Evolutionary conservation across 768 basidiomycete species (phyloP).

Genomic region (Naganishia randhawae): DNA sequence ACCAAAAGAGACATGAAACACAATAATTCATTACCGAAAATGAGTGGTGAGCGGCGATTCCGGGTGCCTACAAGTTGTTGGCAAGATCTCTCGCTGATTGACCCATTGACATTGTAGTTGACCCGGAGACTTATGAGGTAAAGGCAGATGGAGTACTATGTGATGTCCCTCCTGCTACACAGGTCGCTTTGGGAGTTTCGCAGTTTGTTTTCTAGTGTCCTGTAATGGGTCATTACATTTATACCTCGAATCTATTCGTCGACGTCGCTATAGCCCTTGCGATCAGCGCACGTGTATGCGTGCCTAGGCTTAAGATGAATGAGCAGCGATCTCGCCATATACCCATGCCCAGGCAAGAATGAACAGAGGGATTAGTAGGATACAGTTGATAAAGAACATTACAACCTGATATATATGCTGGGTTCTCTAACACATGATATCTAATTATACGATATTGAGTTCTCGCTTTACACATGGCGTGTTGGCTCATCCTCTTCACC

Average conservation of each 20-base stretch:
- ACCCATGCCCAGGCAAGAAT: neutral
- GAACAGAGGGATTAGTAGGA: neutral
- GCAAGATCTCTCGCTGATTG: neutral
- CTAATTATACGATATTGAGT: neutral
- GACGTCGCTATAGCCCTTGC: no score
- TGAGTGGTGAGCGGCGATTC: slow-evolving; percentile 54
- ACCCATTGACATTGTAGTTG: slow-evolving; percentile 55
- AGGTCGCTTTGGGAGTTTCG: slow-evolving; percentile 63
- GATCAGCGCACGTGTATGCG: no score
- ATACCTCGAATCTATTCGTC: no score
- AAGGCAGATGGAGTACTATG: slow-evolving; percentile 70
- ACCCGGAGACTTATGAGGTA: slow-evolving; percentile 89
- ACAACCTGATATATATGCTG: neutral
- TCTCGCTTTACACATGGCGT: neutral
- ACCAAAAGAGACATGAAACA: slow-evolving; percentile 89
- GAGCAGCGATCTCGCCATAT: no score
- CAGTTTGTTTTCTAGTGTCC: slow-evolving; percentile 73
- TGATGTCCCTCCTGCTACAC: slow-evolving; percentile 70
- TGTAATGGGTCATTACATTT: no score
- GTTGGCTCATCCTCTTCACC: neutral
- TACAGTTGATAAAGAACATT: neutral
- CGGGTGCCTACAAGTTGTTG: neutral
- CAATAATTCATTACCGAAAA: slow-evolving; percentile 75
- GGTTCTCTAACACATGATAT: neutral
- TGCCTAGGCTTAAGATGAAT: no score